Conservation (phyloP, 2,329 filamentous ascomycete genomes). For the Diaporthe longicolla region DNA sequence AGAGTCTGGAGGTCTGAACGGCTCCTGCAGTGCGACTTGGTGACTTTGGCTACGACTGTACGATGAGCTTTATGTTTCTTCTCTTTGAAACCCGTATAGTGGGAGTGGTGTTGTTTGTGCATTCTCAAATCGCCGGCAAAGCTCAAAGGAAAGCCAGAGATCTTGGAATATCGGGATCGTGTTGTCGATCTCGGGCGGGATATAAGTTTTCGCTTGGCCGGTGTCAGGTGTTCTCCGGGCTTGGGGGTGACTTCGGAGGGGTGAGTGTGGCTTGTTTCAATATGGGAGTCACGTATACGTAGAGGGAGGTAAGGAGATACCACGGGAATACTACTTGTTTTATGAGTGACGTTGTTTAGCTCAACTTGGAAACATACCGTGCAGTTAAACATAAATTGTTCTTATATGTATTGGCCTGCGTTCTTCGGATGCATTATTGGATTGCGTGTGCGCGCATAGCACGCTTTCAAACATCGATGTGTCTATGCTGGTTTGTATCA, state of each 20-base stretch:
- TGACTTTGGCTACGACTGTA: neutral
- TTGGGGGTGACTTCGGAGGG: neutral
- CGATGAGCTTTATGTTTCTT: neutral
- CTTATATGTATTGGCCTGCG: too few species aligned
- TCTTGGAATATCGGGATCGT: neutral
- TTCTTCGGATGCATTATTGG: neutral
- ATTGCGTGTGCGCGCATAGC: neutral
- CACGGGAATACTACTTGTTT: constrained; percentile 28
- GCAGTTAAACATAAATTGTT: neutral
- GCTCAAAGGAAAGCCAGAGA: neutral
- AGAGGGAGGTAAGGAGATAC: constrained; percentile 34
- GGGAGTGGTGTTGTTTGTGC: neutral
- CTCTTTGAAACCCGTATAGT: constrained; percentile 7
- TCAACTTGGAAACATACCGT: too few species aligned
- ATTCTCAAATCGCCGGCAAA: neutral
- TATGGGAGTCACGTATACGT: constrained; percentile 4
- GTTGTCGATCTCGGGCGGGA: constrained; percentile 4
- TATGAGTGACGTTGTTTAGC: neutral
- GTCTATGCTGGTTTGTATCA: constrained; percentile 14
- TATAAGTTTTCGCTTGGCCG: neutral
- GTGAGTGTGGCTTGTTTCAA: constrained; percentile 1
- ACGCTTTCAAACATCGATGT: neutral
- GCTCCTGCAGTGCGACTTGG: neutral
- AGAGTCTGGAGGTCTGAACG: constrained; percentile 66
- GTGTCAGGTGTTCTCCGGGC: neutral